Evolutionary conservation across 2,329 filamentous ascomycete genomes (phyloP), one percentile per base, ranked within the genome.

Genomic region (Aspergillus piperis): DNA sequence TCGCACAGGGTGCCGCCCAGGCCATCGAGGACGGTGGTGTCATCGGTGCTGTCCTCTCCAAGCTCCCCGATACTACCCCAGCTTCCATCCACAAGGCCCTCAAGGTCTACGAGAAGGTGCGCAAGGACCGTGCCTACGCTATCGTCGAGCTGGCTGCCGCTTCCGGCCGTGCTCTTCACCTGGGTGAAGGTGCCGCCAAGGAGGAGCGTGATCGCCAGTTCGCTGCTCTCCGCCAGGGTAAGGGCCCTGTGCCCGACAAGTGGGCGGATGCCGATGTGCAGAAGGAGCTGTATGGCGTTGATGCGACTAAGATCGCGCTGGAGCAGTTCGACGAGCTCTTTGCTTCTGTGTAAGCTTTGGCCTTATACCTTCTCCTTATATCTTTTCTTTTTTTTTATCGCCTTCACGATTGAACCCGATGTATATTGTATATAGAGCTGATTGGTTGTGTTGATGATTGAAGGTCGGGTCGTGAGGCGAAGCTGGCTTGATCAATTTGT

Each of bases 261-360:
- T 90, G 88, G 88, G 86, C 86, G 3, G 88, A 88, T 72, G 86
- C 86, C 8, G 87, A 89, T 68, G 85, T 89, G 44, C 87, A 90
- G 74, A 81, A 83, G 73, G 83, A 84, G 81, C 84, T 89, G 62
- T 89, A 89, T 73, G 82, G 83, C 10, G 81, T 87, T 68, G 86
- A 89, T 73, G 87, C 86, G 68, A 80, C 84, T 53, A 75, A 79
- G 67, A 82, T 85, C 58, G 81, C 85, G 0, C 73, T 75, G 53
- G 82, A 85, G 47, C 75, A 77, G 48, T 68, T 67, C 53, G 60
- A 64, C 19, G 64, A 66, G 60, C 63, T 64, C 39, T 68, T 66
- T 19, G 39, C 27, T 5, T 5, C 30, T 51, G 63, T 58, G 63
- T 66, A 66, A 62, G 58, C 58, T 39, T 53, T 27, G 38, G 47